Conservation (phyloP, 2,329 filamentous ascomycete species). For the Botrytis sinoallii region DNA sequence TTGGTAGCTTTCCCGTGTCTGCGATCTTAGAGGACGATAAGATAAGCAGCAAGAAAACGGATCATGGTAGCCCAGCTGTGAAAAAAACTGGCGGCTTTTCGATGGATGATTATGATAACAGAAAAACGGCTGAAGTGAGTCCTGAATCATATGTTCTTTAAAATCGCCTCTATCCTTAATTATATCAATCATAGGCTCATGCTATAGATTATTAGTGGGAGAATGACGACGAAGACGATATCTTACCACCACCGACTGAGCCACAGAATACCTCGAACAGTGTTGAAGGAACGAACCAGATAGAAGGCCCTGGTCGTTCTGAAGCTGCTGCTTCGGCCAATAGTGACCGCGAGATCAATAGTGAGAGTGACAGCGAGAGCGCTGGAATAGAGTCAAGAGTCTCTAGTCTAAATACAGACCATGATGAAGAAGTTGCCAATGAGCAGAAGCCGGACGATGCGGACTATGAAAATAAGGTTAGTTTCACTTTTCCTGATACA, state of each 20-base stretch:
- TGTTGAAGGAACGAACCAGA: neutral
- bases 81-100: neutral
- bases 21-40: neutral
- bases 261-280: neutral
- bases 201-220: neutral
- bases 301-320: neutral
- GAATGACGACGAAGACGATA: neutral
- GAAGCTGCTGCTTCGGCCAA: neutral
- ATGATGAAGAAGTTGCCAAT: neutral
- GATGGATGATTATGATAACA: neutral
- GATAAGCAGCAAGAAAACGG: conserved; percentile 11
- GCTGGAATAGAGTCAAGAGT: neutral
- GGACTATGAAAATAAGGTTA: neutral
- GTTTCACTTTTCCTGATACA: neutral
- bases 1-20: conserved; percentile 21
- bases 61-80: conserved; percentile 20
- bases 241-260: neutral
- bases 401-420: neutral
- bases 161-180: neutral
- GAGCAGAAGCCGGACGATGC: neutral
- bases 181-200: neutral
- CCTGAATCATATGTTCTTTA: neutral
- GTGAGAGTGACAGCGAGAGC: neutral
- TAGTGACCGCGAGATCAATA: neutral
- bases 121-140: neutral